Percentiles rank a stretch among this genome's conserved stretches.
These are phyloP conservation scores for Whalleya microplaca DNA, from an alignment of 2,329 filamentous ascomycete species.

Conservation along the genomic window DNA sequence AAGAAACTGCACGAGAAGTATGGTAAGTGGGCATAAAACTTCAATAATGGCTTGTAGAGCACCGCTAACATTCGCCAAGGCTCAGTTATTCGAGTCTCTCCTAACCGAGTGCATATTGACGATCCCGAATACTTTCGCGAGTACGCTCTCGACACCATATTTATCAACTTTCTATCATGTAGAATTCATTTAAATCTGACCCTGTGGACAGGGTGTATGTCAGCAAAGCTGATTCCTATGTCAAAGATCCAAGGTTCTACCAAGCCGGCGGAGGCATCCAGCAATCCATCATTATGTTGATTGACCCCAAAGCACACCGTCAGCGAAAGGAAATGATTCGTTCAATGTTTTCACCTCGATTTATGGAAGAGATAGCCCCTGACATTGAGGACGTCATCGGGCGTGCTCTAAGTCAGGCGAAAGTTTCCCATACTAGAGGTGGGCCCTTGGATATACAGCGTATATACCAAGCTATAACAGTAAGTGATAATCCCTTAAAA, in stretches of 20 bases:
- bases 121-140: constrained; percentile 17
- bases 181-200: constrained; percentile 6
- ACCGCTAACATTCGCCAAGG: not conserved
- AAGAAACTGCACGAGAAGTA: constrained; percentile 14
- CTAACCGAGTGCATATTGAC: constrained; percentile 11
- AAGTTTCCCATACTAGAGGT: too few relatives aligned
- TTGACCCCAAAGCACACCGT: constrained; percentile 11
- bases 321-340: constrained; percentile 8
- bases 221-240: not conserved
- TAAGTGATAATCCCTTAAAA: not conserved
- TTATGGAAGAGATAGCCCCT: constrained; percentile 15
- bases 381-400: constrained; percentile 8
- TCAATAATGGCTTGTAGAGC: too few relatives aligned
- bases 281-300: constrained; percentile 15
- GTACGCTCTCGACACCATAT: not conserved
- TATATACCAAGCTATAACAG: constrained; percentile 15
- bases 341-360: constrained; percentile 11
- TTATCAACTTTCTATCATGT: not conserved
- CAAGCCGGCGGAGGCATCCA: constrained; percentile 14
- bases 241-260: constrained; percentile 17
- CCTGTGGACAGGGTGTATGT: too few relatives aligned
- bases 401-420: not conserved
- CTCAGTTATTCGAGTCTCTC: constrained; percentile 14
- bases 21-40: constrained; percentile 1
- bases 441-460: constrained; percentile 17